phyloP scores from a whole-genome alignment of 768 basidiomycete genomes.

The Epithele typhae region DNA sequence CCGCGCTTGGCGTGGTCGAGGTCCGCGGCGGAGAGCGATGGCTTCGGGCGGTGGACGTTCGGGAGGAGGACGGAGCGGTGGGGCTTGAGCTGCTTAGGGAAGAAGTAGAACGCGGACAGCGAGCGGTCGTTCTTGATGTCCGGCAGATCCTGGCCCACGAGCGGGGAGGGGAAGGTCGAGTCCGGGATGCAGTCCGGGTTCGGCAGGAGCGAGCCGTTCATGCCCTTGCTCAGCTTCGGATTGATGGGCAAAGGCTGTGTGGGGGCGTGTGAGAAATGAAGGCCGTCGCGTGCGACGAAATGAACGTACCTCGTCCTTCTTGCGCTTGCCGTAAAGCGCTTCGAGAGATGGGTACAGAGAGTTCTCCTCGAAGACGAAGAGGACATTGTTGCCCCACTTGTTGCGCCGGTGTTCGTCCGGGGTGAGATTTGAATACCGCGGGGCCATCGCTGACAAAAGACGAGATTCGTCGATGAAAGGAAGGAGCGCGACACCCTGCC shows the following conservation, averaged over 20 bases:
- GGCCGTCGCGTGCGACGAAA: neutral
- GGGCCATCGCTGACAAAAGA: constrained; percentile 78
- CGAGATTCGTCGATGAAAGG: constrained; percentile 92
- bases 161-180: constrained; percentile 80
- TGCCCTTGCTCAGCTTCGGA: constrained; percentile 63
- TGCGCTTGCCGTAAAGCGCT: constrained; percentile 85
- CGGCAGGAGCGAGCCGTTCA: constrained; percentile 74
- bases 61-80: constrained; percentile 83
- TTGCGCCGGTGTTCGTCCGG: constrained; percentile 86
- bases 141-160: constrained; percentile 53
- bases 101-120: constrained; percentile 82
- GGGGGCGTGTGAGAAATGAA: constrained; percentile 8
- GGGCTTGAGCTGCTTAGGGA: constrained; percentile 81
- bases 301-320: constrained; percentile 63
- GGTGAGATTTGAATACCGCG: constrained; percentile 57
- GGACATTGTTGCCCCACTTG: constrained; percentile 73
- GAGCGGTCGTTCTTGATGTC: constrained; percentile 88
- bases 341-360: constrained; percentile 85
- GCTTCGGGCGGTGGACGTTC: constrained; percentile 55
- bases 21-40: constrained; percentile 65
- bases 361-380: constrained; percentile 84
- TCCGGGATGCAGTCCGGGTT: constrained; percentile 90
- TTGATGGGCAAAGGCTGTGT: constrained; percentile 75
- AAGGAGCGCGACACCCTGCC: constrained; percentile 96
- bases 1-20: constrained; percentile 58